These are phyloP conservation scores for Metschnikowia chrysomelidarum DNA, from an alignment of 805 yeast genomes.

Conservation along the genomic window DNA sequence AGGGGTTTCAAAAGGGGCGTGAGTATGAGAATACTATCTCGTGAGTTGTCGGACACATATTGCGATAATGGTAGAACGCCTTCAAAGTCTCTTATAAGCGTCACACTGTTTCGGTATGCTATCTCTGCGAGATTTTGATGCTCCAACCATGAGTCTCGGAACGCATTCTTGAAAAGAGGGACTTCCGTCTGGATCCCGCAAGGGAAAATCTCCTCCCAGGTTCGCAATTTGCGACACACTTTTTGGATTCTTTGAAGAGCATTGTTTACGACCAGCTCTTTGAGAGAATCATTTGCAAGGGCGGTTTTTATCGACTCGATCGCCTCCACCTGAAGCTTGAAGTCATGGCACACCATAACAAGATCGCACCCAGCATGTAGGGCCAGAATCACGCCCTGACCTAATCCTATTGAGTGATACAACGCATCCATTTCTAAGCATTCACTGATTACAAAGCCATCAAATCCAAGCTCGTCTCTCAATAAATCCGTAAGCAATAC, in stretches of 20 bases:
- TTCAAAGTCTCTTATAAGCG: constrained; percentile 53
- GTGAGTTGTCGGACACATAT: constrained; percentile 28
- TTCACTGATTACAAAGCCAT: constrained; percentile 58
- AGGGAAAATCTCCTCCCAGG: constrained; percentile 47
- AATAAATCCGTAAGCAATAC: constrained; percentile 48
- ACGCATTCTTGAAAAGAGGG: constrained; percentile 24
- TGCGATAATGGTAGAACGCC: constrained; percentile 48
- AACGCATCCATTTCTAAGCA: constrained; percentile 64
- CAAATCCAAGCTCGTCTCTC: constrained; percentile 49
- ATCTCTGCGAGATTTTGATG: constrained; percentile 44
- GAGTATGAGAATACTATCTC: constrained; percentile 32
- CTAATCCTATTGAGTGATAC: constrained; percentile 60
- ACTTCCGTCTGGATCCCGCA: constrained; percentile 25
- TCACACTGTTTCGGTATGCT: constrained; percentile 52
- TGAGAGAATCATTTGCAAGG: constrained; percentile 38
- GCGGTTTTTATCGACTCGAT: constrained; percentile 42
- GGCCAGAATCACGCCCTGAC: constrained; percentile 64
- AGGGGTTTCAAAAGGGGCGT: constrained; percentile 40
- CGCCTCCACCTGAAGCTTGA: constrained; percentile 54
- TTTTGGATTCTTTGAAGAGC: constrained; percentile 43
- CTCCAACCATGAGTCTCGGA: constrained; percentile 35
- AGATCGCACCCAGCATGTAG: constrained; percentile 65
- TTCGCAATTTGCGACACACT: constrained; percentile 40
- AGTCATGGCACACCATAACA: constrained; percentile 59
- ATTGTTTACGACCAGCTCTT: constrained; percentile 40